Evolutionary conservation across 768 basidiomycete species (phyloP), one percentile per base, ranked within the genome.

Genomic region (Gyrodon lividus): DNA sequence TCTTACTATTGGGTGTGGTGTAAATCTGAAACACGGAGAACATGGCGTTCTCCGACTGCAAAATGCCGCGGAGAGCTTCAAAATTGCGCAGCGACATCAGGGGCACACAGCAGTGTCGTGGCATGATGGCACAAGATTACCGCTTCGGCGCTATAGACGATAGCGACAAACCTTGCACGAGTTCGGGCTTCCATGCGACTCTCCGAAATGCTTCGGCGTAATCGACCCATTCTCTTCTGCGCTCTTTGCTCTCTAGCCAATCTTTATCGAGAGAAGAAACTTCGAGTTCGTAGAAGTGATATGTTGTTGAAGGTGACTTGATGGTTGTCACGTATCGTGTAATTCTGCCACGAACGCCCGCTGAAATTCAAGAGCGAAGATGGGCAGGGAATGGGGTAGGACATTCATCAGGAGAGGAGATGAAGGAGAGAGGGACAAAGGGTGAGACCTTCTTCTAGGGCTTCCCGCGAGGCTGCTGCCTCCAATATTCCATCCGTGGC

Each of bases 381-480:
- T 54, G 55, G 59, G 62, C 59, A 65, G 66, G 42, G 59, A 69
- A 70, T 65, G 64, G 71, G 68, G 67, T 73, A 72, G 70, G 74
- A 73, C 65, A 73, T 64, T 72, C 72, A 82, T 86, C 77, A 86
- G 83, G 83, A 82, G 78, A 72, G 74, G 79, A 79, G 76, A 77
- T 76, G 80, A 86, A 81, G 78, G 75, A 79, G 71, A 84, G 76
- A 83, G 78, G 83, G 80, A 80, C 76, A 83, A 86, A 82, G 76
- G 83, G 82, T 84, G 83, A 83, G 88, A 93, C 91, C 91, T 92
- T 93, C 91, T 89, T 93, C 91, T 71, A 87, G 78, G 74, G 91
- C 91, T 83, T 93, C 91, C 71, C 91, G 82, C 64, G 83, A 87
- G 74, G 91, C 91, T 68, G 91, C 91, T 74, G 83, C 85, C 78